Base-by-base conservation (phyloP, 2,329 filamentous ascomycete genomes). In the Pseudogymnoascus sp. region DNA sequence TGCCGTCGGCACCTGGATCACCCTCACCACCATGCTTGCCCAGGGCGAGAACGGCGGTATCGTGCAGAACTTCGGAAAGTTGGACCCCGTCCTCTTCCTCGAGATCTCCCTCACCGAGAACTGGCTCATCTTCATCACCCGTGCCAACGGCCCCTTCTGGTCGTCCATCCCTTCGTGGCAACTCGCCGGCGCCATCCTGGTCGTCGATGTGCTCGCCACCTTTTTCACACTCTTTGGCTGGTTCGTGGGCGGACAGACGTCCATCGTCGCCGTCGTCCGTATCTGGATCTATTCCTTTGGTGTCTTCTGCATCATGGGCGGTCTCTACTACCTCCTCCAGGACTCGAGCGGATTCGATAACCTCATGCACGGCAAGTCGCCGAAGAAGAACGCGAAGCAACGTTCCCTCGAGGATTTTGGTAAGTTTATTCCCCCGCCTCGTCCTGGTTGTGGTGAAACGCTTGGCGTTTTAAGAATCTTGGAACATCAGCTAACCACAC, bases 81-180 rank as follows among this genome's bases (percentile, higher is more conserved):
- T 90, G 63, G 90, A 96, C 70, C 85, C 87, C 70, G 86, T 96
- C 64, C 78, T 96, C 72, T 96, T 96, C 84, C 86, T 96, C 40
- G 85, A 96, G 78, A 90, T 96, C 75, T 91, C 90, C 10, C 84
- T 96, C 62, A 92, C 91, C 65, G 90, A 96, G 82, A 96, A 95
- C 80, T 96, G 92, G 91, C 84, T 96, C 62, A 96, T 96, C 77
- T 95, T 96, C 81, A 93, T 96, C 78, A 96, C 91, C 68, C 91
- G 92, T 82, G 89, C 91, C 78, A 92, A 92, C 77, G 91, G 91
- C 72, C 90, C 91, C 62, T 93, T 95, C 83, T 95, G 91, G 91
- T 92, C 89, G 2, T 92, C 89, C 23, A 84, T 91, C 64, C 91
- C 92, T 65, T 95, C 91, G 65, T 92, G 90, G 89, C 90, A 95